Percentiles rank a stretch among this genome's conserved stretches.
Evolutionary conservation across 2,329 filamentous ascomycete genomes (phyloP).

Genomic region (Aspergillus vadensis): DNA sequence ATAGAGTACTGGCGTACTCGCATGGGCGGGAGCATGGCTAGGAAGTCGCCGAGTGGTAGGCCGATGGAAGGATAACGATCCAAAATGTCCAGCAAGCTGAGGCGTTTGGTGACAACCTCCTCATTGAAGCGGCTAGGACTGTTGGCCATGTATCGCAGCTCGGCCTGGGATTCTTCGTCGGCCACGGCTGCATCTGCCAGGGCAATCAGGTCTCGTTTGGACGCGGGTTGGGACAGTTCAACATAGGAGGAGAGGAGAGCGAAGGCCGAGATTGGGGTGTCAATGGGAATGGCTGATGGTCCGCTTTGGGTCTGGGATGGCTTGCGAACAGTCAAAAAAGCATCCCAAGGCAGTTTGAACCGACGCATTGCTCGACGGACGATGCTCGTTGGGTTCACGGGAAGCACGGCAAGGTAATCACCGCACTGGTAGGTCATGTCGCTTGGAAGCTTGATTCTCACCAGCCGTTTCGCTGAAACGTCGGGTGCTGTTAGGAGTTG

Average conservation of each 20-base stretch:
- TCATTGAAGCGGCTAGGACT: slow-evolving; percentile 46
- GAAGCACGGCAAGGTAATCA: slow-evolving; percentile 75
- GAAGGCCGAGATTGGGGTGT: slow-evolving; percentile 60
- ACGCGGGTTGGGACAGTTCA: slow-evolving; percentile 72
- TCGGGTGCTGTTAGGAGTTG: slow-evolving; percentile 54
- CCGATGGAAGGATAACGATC: slow-evolving; percentile 62
- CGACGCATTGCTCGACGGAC: slow-evolving; percentile 64
- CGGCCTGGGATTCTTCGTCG: slow-evolving; percentile 52
- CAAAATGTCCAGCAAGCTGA: slow-evolving; percentile 64
- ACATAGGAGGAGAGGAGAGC: slow-evolving; percentile 70
- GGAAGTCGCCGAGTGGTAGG: slow-evolving; percentile 66
- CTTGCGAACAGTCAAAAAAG: slow-evolving; percentile 63
- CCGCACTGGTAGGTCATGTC: slow-evolving; percentile 69
- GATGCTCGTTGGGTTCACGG: slow-evolving; percentile 65
- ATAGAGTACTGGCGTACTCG: slow-evolving; percentile 78
- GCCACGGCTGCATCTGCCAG: slow-evolving; percentile 49
- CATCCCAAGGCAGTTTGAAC: slow-evolving; percentile 71
- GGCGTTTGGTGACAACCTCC: slow-evolving; percentile 57
- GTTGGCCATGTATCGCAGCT: slow-evolving; percentile 33
- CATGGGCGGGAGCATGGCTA: slow-evolving; percentile 75
- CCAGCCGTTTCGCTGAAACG: slow-evolving; percentile 62
- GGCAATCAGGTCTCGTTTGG: slow-evolving; percentile 61
- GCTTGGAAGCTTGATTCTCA: slow-evolving; percentile 68
- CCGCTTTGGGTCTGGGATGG: slow-evolving; percentile 48
- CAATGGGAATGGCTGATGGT: slow-evolving; percentile 52